These are phyloP conservation scores for Phaeosphaeria sp. DNA, from an alignment of 2,329 filamentous ascomycete genomes.

Conservation along the genomic window DNA sequence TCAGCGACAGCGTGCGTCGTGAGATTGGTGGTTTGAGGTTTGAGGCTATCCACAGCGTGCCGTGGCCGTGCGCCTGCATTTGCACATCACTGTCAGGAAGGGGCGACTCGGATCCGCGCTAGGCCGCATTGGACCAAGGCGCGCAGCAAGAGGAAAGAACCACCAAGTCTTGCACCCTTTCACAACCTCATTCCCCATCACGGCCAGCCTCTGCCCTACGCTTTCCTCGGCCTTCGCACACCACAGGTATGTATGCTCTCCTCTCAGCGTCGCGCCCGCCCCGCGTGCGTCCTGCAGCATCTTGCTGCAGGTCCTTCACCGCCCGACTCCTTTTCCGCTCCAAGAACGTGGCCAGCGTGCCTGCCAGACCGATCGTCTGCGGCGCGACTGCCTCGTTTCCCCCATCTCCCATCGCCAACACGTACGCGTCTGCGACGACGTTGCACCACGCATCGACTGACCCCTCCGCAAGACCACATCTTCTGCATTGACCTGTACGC, in stretches of 20 bases:
- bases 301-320: conserved; percentile 33
- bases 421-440: conserved; percentile 13
- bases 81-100: conserved; percentile 17
- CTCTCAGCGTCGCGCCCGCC: conserved; percentile 15
- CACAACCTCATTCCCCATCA: conserved; percentile 37
- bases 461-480: conserved; percentile 38
- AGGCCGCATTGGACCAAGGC: conserved; percentile 34
- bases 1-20: conserved; percentile 10
- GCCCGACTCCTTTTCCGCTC: conserved; percentile 43
- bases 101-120: conserved; percentile 32
- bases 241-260: conserved; percentile 41
- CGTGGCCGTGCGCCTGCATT: conserved; percentile 28
- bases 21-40: conserved; percentile 37
- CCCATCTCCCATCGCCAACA: conserved; percentile 6
- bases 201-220: conserved; percentile 37
- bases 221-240: conserved; percentile 25
- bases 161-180: conserved; percentile 43
- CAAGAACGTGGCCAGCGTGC: conserved; percentile 38
- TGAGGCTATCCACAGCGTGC: conserved; percentile 8
- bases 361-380: conserved; percentile 29
- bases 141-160: conserved; percentile 42
- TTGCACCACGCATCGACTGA: conserved; percentile 37
- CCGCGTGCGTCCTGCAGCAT: conserved; percentile 25
- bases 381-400: conserved; percentile 22
- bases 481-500: conserved; percentile 49